A percentile compares a stretch with the other conserved stretches of the same genome.
Conservation (phyloP, 1,284 basidiomycete genomes). For the Ceratobasidium sp. region DNA sequence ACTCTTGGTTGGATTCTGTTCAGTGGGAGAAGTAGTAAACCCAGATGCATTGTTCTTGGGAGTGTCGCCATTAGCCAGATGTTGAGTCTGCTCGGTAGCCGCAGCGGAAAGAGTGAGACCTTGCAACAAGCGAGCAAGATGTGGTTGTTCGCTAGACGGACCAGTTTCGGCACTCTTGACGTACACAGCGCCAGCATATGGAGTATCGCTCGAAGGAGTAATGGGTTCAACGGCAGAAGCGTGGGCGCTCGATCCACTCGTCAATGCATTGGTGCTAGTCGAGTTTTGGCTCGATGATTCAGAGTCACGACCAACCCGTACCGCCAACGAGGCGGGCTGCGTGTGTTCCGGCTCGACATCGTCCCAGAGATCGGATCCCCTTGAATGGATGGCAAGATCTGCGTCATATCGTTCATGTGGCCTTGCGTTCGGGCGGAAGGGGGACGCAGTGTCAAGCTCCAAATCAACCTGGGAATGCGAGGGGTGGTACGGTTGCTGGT, state of each 20-base stretch:
- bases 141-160: slow-evolving; percentile 62
- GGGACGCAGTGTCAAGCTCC: slow-evolving; percentile 35
- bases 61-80: slow-evolving; percentile 26
- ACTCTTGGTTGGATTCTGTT: slow-evolving; percentile 26
- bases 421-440: slow-evolving; percentile 38
- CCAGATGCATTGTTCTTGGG: slow-evolving; percentile 12
- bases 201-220: slow-evolving; percentile 30
- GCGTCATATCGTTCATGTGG: slow-evolving; percentile 38
- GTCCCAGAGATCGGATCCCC: slow-evolving; percentile 14
- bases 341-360: slow-evolving; percentile 19
- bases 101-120: slow-evolving; percentile 67
- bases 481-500: slow-evolving; percentile 12
- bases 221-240: slow-evolving; percentile 33
- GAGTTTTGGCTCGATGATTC: slow-evolving; percentile 40
- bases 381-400: slow-evolving; percentile 12
- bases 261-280: slow-evolving; percentile 16
- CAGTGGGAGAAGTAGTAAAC: slow-evolving; percentile 50
- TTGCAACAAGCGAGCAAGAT: slow-evolving; percentile 70
- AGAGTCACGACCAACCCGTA: slow-evolving; percentile 31
- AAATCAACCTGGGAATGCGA: slow-evolving; percentile 19
- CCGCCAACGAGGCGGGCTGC: slow-evolving; percentile 21
- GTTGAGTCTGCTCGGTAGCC: slow-evolving; percentile 41
- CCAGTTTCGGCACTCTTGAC: slow-evolving; percentile 4
- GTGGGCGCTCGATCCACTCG: slow-evolving; percentile 35
- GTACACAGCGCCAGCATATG: slow-evolving; percentile 18